Percentiles rank a stretch among this genome's conserved stretches.
Conservation (phyloP, 257 asterid species). For the Salvia splendens region DNA sequence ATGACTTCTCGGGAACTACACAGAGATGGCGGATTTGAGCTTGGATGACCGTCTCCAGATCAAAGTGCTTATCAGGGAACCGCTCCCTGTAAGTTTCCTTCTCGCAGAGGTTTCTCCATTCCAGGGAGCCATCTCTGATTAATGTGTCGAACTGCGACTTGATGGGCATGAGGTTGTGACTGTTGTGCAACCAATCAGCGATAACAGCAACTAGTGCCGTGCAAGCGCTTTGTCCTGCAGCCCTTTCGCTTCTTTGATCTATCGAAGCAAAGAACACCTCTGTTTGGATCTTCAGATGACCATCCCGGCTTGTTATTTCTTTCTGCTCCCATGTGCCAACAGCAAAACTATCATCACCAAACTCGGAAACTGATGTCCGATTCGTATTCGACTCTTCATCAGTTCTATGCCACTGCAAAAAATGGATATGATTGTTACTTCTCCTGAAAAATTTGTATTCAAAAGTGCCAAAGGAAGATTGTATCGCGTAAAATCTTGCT, state of each 20-base stretch:
- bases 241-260: conserved; percentile 93
- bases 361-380: conserved; percentile 72
- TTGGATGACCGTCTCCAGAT: conserved; percentile 83
- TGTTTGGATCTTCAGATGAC: conserved; percentile 70
- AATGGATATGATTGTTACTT: conserved; percentile 17
- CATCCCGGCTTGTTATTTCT: conserved; percentile 80
- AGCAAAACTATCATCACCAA: conserved; percentile 84
- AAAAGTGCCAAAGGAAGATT: neutral
- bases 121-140: conserved; percentile 87
- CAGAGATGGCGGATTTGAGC: conserved; percentile 65
- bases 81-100: conserved; percentile 59
- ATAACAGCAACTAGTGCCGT: conserved; percentile 92
- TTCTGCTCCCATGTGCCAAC: conserved; percentile 92
- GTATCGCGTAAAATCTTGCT: neutral
- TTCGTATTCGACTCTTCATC: conserved; percentile 66
- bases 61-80: conserved; percentile 94
- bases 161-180: conserved; percentile 72
- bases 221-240: conserved; percentile 96
- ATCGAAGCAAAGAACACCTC: conserved; percentile 89
- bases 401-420: conserved; percentile 66
- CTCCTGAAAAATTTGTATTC: neutral
- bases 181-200: conserved; percentile 87
- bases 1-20: conserved; percentile 73
- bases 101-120: conserved; percentile 91
- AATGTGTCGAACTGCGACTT: conserved; percentile 84